Evolutionary conservation across 306 rosid species (phyloP).

Genomic region (Herpetospermum pedunculosum): DNA sequence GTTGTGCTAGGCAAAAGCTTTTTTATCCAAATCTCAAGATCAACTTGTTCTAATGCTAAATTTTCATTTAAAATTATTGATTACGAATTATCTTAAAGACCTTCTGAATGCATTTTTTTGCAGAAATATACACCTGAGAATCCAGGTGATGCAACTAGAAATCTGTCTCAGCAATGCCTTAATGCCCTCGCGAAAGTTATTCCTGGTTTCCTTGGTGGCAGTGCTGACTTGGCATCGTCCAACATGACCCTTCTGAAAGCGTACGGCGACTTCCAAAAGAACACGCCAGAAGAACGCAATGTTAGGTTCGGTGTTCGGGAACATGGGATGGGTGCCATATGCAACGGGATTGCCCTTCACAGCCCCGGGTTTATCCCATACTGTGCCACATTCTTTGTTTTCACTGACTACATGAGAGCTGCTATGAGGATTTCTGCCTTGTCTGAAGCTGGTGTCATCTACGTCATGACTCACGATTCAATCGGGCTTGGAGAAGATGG

Average conservation of each 20-base stretch:
- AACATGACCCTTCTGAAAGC: slow-evolving; percentile 91
- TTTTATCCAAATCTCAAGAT: neutral
- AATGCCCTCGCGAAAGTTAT: slow-evolving; percentile 85
- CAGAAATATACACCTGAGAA: slow-evolving; percentile 91
- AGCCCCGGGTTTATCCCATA: slow-evolving; percentile 89
- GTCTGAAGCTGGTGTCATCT: slow-evolving; percentile 59
- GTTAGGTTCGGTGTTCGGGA: slow-evolving; percentile 94
- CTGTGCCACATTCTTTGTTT: slow-evolving; percentile 96
- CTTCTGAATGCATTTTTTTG: slow-evolving; percentile 20
- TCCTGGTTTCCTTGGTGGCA: slow-evolving; percentile 97
- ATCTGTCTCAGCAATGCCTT: slow-evolving; percentile 76
- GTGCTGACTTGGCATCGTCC: slow-evolving; percentile 98
- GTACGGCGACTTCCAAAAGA: slow-evolving; percentile 80
- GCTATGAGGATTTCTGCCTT: slow-evolving; percentile 93
- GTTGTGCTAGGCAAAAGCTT: neutral
- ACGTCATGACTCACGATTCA: slow-evolving; percentile 96
- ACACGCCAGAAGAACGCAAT: slow-evolving; percentile 83
- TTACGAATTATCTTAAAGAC: slow-evolving; percentile 4
- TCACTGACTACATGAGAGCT: slow-evolving; percentile 97
- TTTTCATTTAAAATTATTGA: neutral
- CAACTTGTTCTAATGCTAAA: neutral
- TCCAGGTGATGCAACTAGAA: slow-evolving; percentile 93
- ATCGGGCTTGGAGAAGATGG: slow-evolving; percentile 99
- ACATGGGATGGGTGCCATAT: slow-evolving; percentile 95
- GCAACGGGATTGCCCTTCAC: slow-evolving; percentile 91